Percentiles rank a stretch among this genome's conserved stretches.
phyloP scores from a whole-genome alignment of 129 eudicot species.

The Centella asiatica region DNA sequence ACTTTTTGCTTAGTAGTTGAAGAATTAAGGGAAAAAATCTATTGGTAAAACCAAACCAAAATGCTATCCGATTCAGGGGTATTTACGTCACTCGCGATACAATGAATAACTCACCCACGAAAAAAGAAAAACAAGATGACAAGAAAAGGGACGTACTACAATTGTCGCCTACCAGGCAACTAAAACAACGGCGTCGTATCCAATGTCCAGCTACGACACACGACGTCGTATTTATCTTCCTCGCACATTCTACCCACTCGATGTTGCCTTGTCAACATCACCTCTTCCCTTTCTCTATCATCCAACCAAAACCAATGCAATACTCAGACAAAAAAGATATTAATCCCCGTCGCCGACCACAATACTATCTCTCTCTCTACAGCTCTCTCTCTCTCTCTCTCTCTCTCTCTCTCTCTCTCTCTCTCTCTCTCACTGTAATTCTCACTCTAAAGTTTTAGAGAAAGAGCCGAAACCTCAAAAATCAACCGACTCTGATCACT shows the following conservation, averaged over 20 bases:
- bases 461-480: too few relatives aligned
- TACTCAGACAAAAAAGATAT: slow-evolving; percentile 5
- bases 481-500: slow-evolving; percentile 15
- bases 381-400: not conserved
- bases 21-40: too few relatives aligned
- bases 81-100: not conserved
- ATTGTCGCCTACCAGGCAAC: slow-evolving; percentile 10
- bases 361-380: not conserved
- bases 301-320: slow-evolving; percentile 15
- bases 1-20: too few relatives aligned
- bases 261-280: slow-evolving; percentile 35
- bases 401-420: not conserved
- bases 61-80: too few relatives aligned
- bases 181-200: slow-evolving; percentile 26
- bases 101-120: not conserved
- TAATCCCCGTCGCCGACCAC: slow-evolving; percentile 21
- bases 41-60: too few relatives aligned
- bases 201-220: slow-evolving; percentile 3
- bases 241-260: slow-evolving; percentile 12
- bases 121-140: not conserved
- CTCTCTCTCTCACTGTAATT: slow-evolving; percentile 7
- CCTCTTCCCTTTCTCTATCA: slow-evolving; percentile 19
- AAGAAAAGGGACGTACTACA: not conserved
- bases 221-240: slow-evolving; percentile 23
- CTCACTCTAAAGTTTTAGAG: not conserved